Conservation (phyloP, 2,329 filamentous ascomycete species). For the Lachnellula occidentalis region DNA sequence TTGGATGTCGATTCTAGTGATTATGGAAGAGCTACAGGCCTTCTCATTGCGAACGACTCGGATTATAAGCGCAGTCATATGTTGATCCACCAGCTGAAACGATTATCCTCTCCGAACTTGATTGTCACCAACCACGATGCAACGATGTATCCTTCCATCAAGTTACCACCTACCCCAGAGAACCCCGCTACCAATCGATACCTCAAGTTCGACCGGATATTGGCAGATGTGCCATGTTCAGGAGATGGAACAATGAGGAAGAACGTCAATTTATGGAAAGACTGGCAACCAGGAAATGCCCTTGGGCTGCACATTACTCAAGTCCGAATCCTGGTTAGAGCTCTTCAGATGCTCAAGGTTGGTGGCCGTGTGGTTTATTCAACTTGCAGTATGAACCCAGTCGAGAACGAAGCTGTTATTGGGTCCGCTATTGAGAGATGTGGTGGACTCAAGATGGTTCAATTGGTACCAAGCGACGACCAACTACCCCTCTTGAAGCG, state of each 20-base stretch:
- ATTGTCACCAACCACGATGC: conserved; percentile 98
- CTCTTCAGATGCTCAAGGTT: conserved; percentile 92
- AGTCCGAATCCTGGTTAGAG: conserved; percentile 81
- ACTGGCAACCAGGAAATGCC: conserved; percentile 85
- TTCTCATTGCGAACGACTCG: conserved; percentile 91
- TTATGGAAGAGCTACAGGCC: conserved; percentile 80
- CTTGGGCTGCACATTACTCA: conserved; percentile 85
- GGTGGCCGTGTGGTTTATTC: conserved; percentile 95
- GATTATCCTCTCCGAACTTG: conserved; percentile 90
- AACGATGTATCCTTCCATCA: conserved; percentile 89
- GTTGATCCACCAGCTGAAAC: conserved; percentile 96
- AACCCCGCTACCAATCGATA: conserved; percentile 59
- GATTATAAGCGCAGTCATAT: conserved; percentile 97
- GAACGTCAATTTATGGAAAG: conserved; percentile 90
- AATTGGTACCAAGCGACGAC: conserved; percentile 77
- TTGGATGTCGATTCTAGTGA: conserved; percentile 60
- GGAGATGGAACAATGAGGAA: conserved; percentile 92
- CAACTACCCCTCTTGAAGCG: conserved; percentile 73
- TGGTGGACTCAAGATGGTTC: conserved; percentile 74
- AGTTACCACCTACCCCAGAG: conserved; percentile 59
- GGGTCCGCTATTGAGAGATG: conserved; percentile 84
- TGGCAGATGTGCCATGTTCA: conserved; percentile 95
- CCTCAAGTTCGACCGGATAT: conserved; percentile 92
- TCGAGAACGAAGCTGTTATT: conserved; percentile 93
- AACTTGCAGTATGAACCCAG: conserved; percentile 97